These are phyloP conservation scores for Stachybotrys echinatus DNA, from an alignment of 2,329 filamentous ascomycete species.

Conservation along the genomic window DNA sequence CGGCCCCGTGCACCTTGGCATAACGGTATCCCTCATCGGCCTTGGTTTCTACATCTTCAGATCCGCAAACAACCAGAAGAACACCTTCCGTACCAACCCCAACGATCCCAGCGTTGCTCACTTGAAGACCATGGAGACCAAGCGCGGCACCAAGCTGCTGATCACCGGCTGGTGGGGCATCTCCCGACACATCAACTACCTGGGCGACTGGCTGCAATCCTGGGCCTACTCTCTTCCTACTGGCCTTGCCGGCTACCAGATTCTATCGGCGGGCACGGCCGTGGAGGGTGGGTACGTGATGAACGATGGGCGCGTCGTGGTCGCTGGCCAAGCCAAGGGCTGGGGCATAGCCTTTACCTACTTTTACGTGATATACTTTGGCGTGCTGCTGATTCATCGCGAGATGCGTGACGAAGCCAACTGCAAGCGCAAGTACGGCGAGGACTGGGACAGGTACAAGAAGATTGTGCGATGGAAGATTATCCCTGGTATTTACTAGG, in stretches of 20 bases:
- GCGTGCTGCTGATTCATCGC: slow-evolving; percentile 76
- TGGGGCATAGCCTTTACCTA: slow-evolving; percentile 89
- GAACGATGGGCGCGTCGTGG: slow-evolving; percentile 56
- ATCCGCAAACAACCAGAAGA: slow-evolving; percentile 91
- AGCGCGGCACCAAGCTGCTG: slow-evolving; percentile 73
- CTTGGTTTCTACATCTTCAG: slow-evolving; percentile 90
- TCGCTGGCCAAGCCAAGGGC: slow-evolving; percentile 68
- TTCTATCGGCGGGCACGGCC: slow-evolving; percentile 51
- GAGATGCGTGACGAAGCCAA: slow-evolving; percentile 87
- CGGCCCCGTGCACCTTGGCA: slow-evolving; percentile 58
- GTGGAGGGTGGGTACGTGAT: slow-evolving; percentile 50
- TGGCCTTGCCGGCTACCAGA: slow-evolving; percentile 73
- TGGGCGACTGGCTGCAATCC: slow-evolving; percentile 90
- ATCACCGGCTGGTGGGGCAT: slow-evolving; percentile 90
- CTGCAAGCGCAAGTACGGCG: slow-evolving; percentile 85
- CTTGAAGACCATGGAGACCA: slow-evolving; percentile 81
- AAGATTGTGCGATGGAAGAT: slow-evolving; percentile 77
- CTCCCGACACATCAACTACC: slow-evolving; percentile 90
- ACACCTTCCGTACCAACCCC: slow-evolving; percentile 84
- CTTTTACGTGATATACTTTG: slow-evolving; percentile 93
- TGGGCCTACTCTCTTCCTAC: slow-evolving; percentile 90
- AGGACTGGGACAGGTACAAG: slow-evolving; percentile 87
- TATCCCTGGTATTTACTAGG: slow-evolving; percentile 83
- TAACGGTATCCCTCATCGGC: slow-evolving; percentile 61
- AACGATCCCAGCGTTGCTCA: slow-evolving; percentile 73